A percentile compares a stretch with the other conserved stretches of the same genome.
Conservation (phyloP, 1,284 basidiomycete species). For the Ustilago xerochloae region DNA sequence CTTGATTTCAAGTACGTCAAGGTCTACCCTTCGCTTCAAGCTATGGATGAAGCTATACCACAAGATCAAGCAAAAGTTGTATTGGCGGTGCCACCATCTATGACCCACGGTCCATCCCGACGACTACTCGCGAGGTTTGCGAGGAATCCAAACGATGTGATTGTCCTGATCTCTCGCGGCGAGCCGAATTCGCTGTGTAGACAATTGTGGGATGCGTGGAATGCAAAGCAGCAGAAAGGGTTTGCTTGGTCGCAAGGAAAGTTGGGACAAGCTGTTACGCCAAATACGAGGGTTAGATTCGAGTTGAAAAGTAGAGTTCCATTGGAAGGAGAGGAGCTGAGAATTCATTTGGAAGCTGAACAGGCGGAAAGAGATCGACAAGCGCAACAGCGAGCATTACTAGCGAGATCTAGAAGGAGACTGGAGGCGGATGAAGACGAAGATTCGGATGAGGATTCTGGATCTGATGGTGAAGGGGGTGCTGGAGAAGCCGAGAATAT, state of each 20-base stretch:
- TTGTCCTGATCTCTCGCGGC: constrained; percentile 69
- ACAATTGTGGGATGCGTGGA: constrained; percentile 86
- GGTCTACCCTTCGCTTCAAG: constrained; percentile 84
- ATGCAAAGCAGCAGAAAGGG: constrained; percentile 79
- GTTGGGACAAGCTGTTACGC: constrained; percentile 79
- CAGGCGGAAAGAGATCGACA: constrained; percentile 84
- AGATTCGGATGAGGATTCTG: constrained; percentile 70
- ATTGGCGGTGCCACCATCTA: constrained; percentile 87
- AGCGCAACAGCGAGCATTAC: constrained; percentile 84
- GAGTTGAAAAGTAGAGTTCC: constrained; percentile 87
- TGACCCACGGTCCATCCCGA: constrained; percentile 92
- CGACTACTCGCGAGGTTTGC: constrained; percentile 86
- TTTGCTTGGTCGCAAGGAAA: constrained; percentile 85
- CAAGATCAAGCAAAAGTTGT: constrained; percentile 83
- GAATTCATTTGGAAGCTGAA: constrained; percentile 81
- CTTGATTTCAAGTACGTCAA: constrained; percentile 75
- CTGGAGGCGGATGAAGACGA: constrained; percentile 79
- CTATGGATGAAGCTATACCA: constrained; percentile 83
- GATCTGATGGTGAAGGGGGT: constrained; percentile 73
- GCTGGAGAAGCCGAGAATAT: constrained; percentile 73
- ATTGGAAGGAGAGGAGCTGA: constrained; percentile 76
- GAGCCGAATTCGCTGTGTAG: constrained; percentile 84
- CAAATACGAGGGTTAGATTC: constrained; percentile 32
- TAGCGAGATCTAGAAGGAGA: constrained; percentile 81
- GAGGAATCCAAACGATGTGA: constrained; percentile 73